A percentile compares a stretch with the other conserved stretches of the same genome.
Evolutionary conservation across 768 basidiomycete genomes (phyloP).

Genomic region (Leccinum barrowsii): DNA sequence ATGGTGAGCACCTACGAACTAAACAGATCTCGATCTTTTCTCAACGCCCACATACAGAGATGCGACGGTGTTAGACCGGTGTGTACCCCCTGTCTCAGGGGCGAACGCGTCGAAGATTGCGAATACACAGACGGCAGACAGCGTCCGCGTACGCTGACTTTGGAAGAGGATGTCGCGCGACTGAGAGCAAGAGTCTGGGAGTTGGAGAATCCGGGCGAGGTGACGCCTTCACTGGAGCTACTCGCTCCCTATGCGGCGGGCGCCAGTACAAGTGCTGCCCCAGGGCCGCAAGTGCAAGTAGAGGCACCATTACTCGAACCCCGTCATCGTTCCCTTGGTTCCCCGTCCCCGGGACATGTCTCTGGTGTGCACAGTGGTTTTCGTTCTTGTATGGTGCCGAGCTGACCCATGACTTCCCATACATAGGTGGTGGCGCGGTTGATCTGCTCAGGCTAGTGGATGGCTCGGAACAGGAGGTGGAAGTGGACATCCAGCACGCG

Average conservation of each 20-base stretch:
- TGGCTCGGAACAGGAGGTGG: not conserved
- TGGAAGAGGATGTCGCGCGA: conserved; percentile 57
- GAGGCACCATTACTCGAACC: not conserved
- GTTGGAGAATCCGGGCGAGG: conserved; percentile 50
- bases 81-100: conserved; percentile 59
- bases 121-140: conserved; percentile 66
- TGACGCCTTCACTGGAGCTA: conserved; percentile 46
- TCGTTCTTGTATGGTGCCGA: not conserved
- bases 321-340: not conserved
- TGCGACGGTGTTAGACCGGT: conserved; percentile 64
- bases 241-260: conserved; percentile 44
- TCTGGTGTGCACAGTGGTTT: not conserved
- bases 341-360: not conserved
- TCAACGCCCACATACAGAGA: conserved; percentile 38
- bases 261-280: not conserved
- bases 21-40: not conserved
- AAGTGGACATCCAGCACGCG: conserved; percentile 7
- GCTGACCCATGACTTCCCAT: not conserved
- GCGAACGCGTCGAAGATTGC: conserved; percentile 63
- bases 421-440: not conserved
- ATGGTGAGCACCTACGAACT: conserved; percentile 33
- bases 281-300: not conserved
- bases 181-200: conserved; percentile 56
- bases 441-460: not conserved
- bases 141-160: conserved; percentile 53